Evolutionary conservation across 2,329 filamentous ascomycete species (phyloP), one percentile per base, ranked within the genome.

Genomic region (Parastagonospora avenae): DNA sequence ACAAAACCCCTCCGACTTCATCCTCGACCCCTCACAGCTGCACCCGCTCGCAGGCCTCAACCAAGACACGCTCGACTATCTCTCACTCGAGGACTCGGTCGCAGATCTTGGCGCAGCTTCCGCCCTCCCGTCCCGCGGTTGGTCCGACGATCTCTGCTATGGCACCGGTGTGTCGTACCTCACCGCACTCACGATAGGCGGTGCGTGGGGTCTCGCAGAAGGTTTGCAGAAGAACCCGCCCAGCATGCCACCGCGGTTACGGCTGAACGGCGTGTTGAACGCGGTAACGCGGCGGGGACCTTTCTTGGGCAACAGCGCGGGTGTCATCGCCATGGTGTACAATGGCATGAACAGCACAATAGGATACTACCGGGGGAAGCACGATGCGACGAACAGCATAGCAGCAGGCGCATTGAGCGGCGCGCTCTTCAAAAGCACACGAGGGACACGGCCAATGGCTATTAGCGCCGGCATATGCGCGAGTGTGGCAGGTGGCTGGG

Each of bases 141-240:
- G 96, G 86, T 96, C 92, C 54, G 94, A 99, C 73, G 94, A 99
- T 75, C 85, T 99, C 53, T 97, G 94, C 79, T 99, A 99, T 75
- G 94, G 95, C 70, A 95, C 94, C 16, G 94, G 94, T 66, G 87
- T 93, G 56, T 96, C 92, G 71, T 99, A 99, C 73, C 81, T 99
- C 54, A 80, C 90, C n/a, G 94, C 90, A 6, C 80, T 99, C 66
- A 84, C 88, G 35, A 73, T 95, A 61, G 94, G 94, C 74, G 94
- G 94, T 62, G 87, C 85, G 50, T 97, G 93, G 93, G 94, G 94
- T 55, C 76, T 99, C 63, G 88, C 90, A 60, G 94, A 99, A 77
- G 94, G 94, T 9, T 78, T 97, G 65, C 86, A 87, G 69, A 87
- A 89, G 75, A 81, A 83, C 54, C 84, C 85, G 0, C 70, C 79